Evolutionary conservation across 257 asterid species (phyloP).

Genomic region (Solanum habrochaites): DNA sequence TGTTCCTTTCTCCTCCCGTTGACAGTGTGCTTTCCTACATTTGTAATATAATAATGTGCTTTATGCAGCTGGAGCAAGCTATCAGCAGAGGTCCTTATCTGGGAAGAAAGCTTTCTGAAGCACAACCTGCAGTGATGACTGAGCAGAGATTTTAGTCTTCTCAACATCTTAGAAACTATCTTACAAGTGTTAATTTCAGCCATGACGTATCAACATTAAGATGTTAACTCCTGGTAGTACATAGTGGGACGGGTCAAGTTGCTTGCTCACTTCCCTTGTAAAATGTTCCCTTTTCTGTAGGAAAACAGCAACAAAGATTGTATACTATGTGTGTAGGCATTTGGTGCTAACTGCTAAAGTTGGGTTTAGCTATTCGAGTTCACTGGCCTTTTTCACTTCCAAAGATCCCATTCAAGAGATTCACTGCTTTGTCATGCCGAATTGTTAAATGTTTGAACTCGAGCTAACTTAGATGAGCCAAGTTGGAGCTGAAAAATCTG

Average conservation of each 20-base stretch:
- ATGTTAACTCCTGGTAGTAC: background rate
- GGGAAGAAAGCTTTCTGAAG: conserved; percentile 49
- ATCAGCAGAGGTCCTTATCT: conserved; percentile 76
- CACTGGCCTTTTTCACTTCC: background rate
- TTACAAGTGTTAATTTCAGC: background rate
- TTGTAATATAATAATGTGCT: background rate
- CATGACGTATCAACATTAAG: background rate
- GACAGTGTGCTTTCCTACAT: background rate
- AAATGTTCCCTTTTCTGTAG: background rate
- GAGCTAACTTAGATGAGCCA: background rate
- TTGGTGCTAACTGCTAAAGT: background rate
- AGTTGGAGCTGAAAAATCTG: background rate
- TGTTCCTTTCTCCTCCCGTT: background rate
- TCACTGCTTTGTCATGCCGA: background rate
- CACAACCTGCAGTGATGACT: conserved; percentile 71
- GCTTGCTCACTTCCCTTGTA: background rate
- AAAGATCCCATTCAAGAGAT: background rate
- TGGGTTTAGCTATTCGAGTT: background rate
- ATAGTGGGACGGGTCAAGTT: background rate
- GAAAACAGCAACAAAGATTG: background rate
- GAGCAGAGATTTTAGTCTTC: conserved; percentile 61
- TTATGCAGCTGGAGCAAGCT: conserved; percentile 67
- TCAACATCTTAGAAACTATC: background rate
- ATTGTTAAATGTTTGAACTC: background rate
- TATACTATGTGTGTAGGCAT: background rate